phyloP scores from a whole-genome alignment of 148 eudicot species.

The Gaultheria prostrata region DNA sequence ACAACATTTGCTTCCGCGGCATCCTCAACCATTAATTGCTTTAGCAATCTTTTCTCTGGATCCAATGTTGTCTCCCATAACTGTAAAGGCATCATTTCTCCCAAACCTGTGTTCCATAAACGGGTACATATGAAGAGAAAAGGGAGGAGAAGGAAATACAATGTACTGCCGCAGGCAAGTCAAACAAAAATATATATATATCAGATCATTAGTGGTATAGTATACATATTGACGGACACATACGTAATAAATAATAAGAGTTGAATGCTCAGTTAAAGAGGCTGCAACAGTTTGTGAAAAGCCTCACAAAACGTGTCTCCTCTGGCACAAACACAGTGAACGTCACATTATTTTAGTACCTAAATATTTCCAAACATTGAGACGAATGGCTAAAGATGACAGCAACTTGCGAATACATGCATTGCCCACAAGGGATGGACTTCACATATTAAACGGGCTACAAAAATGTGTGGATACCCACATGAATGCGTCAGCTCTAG shows the following conservation, averaged over 20 bases:
- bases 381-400: background rate
- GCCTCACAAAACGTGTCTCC: background rate
- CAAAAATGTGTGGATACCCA: background rate
- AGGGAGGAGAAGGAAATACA: background rate
- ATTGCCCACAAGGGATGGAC: background rate
- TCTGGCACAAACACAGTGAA: background rate
- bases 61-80: constrained; percentile 93
- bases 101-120: constrained; percentile 57
- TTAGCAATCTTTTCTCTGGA: constrained; percentile 78
- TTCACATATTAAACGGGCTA: background rate
- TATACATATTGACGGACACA: background rate
- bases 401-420: background rate
- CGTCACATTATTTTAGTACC: background rate
- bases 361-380: background rate
- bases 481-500: background rate
- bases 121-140: background rate
- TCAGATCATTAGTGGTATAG: background rate
- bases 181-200: background rate
- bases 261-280: background rate
- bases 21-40: constrained; percentile 80
- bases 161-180: background rate
- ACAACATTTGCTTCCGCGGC: constrained; percentile 87
- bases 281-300: background rate
- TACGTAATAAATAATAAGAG: background rate
- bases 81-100: constrained; percentile 97